Base-by-base conservation (phyloP, 768 basidiomycete genomes). In the Podaxis rugospora region DNA sequence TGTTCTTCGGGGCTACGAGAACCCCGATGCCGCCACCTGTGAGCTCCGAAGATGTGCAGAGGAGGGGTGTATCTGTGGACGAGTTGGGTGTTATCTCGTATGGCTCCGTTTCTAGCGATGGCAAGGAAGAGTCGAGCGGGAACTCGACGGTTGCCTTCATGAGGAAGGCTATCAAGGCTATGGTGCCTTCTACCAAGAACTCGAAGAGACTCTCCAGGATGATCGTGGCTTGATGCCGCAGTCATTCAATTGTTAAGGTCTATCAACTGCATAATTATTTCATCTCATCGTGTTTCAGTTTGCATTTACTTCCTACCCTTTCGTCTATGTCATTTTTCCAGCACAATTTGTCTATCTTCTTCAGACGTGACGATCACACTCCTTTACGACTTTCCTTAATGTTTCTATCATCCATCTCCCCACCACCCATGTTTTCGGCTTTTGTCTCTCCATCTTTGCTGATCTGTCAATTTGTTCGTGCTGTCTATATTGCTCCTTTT, bases 81-180 rank as follows among this genome's bases (percentile, higher is more conserved):
- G 90, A 91, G 70, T 71, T 90, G 65, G 89, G 89, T 23, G 72
- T 82, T 56, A 75, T 86, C 64, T 70, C 71, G 59, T 76, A 71
- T 65, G 66, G 71, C 58, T 74, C 71, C 62, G 68, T 68, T 50
- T 55, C 55, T 57, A 62, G 72, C 28, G 69, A 67, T 14, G 67
- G 71, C 28, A 65, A 67, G 21, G 72, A 67, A 47, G 81, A 76
- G 66, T 83, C 85, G 55, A 82, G 83, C 36, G 75, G 72, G 60
- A 77, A 79, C 57, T 76, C 78, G 11, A 80, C 83, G 16, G 76
- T 81, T 53, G 78, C 83, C 4, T 76, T 85, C 59, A 83, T 92
- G 59, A 82, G 84, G 40, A 86, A 86, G 51, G 90, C 90, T 11
- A 79, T 92, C 71, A 90, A 87, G 72, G 86, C 89, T 3, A 86